Base-by-base conservation (phyloP, 345 rosid genomes). In the Raphanus raphanistrum region DNA sequence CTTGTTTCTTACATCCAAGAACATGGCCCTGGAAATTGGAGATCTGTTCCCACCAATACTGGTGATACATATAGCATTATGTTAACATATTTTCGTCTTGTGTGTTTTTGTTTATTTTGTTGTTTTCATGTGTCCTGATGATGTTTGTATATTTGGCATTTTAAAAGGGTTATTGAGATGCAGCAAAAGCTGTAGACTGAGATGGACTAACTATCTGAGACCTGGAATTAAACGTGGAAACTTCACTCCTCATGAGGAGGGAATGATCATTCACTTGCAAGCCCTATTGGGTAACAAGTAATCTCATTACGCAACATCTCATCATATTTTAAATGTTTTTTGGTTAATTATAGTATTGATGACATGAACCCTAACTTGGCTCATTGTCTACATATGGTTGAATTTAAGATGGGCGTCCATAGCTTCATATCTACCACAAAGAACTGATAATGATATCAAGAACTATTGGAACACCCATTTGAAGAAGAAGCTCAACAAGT, bases 231-330 rank as follows among this genome's bases (percentile, higher is more conserved):
- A 92, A 85, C 79, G 99, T 25, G 99, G 99, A 31, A 92, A 95
- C 81, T 95, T 95, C 82, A 95, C 99, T 66, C 68, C 97, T 70
- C 98, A 95, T 82, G 99, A 95, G 76, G 98, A 95, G 87, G 97
- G 97, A 57, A 95, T 95, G 93, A 95, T 95, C 63, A 85, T 92
- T 84, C 99, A 95, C 80, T 82, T 95, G 83, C 99, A 95, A 86
- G 98, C 98, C 77, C 85, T 95, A 85, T 71, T 95, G 94, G 99
- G 99, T 87, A 95, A 95, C 98, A 95, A 91, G 99, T 95, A 92
- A 92, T 80, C 80, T 80, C 72, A 82, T 78, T 59, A 71, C 87
- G 28, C 72, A 57, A 13, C 12, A 60, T 16, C 63, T 68, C 71
- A 64, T 76, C 71, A 50, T 48, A 48, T 50, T 64, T 26, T 73